Evolutionary conservation across 2,329 filamentous ascomycete species (phyloP).

Genomic region (Aureobasidium vineae): DNA sequence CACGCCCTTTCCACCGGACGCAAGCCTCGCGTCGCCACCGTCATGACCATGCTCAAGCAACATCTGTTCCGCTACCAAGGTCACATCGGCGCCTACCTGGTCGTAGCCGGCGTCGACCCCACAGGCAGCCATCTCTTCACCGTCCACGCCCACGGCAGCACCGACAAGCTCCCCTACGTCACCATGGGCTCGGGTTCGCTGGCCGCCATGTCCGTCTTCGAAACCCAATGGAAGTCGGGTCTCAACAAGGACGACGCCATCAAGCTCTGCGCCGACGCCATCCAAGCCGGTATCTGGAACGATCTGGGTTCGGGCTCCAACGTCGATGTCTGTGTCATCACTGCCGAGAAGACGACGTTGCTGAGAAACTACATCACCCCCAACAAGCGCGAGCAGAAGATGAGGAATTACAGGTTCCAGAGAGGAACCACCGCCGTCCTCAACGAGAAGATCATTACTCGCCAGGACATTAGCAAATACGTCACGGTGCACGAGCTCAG

Average conservation of each 20-base stretch:
- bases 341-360: constrained; percentile 88
- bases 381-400: constrained; percentile 86
- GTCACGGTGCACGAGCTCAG: constrained; percentile 86
- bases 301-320: constrained; percentile 96
- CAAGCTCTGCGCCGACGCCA: constrained; percentile 78
- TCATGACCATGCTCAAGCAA: constrained; percentile 99
- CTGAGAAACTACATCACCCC: constrained; percentile 91
- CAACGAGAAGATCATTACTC: constrained; percentile 94
- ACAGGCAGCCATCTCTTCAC: constrained; percentile 96
- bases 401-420: constrained; percentile 87
- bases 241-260: constrained; percentile 79
- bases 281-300: constrained; percentile 97
- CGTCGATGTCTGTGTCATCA: constrained; percentile 95
- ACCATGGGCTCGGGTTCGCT: constrained; percentile 97
- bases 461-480: constrained; percentile 91
- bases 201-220: constrained; percentile 97
- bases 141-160: constrained; percentile 96
- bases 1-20: constrained; percentile 95
- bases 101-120: constrained; percentile 93
- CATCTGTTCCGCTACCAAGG: constrained; percentile 99
- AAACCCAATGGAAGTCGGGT: constrained; percentile 86
- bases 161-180: constrained; percentile 98
- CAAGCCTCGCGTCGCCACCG: constrained; percentile 94
- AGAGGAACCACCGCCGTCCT: constrained; percentile 92
- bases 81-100: constrained; percentile 95